These are phyloP conservation scores for Melocanna baccifera DNA, from an alignment of 176 grass and related monocot species.

Conservation along the genomic window DNA sequence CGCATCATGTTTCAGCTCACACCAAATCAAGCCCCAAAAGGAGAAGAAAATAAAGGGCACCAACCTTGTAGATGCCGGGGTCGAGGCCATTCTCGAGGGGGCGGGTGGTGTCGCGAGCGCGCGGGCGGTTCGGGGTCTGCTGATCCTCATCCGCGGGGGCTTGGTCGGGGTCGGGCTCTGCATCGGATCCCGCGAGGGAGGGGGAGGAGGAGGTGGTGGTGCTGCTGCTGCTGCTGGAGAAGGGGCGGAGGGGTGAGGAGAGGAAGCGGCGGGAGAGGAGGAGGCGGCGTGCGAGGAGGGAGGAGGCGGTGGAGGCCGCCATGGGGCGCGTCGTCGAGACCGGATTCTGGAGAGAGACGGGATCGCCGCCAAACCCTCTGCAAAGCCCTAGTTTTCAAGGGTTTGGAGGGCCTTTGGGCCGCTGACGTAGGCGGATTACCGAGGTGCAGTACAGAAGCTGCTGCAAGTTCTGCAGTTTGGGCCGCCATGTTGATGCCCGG, in stretches of 20 bases:
- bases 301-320: conserved; percentile 38
- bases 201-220: conserved; percentile 14
- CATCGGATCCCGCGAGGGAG: conserved; percentile 27
- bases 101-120: conserved; percentile 39
- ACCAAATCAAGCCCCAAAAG: neutral
- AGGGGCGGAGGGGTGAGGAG: conserved; percentile 6
- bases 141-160: conserved; percentile 2
- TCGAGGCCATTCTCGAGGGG: conserved; percentile 85
- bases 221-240: conserved; percentile 20
- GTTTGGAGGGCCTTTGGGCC: neutral
- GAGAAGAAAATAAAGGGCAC: neutral
- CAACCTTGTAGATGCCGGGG: conserved; percentile 76
- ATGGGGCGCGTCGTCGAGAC: conserved; percentile 28
- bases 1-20: neutral
- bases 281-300: conserved; percentile 44
- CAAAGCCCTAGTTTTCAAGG: conserved; percentile 44
- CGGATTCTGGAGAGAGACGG: neutral
- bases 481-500: neutral
- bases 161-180: conserved; percentile 8
- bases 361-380: conserved; percentile 32
- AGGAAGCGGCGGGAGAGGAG: conserved; percentile 27
- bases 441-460: neutral
- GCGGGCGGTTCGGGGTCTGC: neutral
- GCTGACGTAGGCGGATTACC: neutral
- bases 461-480: neutral